Evolutionary conservation across 2,329 filamentous ascomycete species (phyloP).

Genomic region (Pestalotiopsis sp.): DNA sequence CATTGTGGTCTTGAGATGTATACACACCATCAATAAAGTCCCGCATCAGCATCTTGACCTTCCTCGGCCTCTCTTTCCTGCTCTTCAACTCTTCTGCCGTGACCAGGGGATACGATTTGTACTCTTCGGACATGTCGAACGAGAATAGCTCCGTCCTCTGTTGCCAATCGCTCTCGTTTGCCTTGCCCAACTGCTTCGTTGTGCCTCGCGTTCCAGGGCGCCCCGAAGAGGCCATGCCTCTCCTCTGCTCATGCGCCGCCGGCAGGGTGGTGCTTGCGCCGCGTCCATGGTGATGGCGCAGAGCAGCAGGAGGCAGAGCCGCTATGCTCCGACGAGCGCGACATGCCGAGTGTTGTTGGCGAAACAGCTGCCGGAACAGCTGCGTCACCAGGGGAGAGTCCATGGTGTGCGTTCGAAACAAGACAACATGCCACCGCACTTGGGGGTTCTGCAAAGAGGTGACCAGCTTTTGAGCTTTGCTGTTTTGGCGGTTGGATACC

Average conservation of each 20-base stretch:
- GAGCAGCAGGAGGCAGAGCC: conserved; percentile 35
- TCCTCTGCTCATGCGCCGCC: conserved; percentile 33
- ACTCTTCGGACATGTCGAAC: conserved; percentile 78
- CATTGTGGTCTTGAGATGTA: conserved; percentile 16
- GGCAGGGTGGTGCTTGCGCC: conserved; percentile 26
- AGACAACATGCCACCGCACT: conserved; percentile 4
- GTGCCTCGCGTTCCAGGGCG: conserved; percentile 28
- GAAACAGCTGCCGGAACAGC: conserved; percentile 85
- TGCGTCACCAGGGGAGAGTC: conserved; percentile 78
- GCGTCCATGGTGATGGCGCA: conserved; percentile 43
- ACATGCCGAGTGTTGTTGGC: conserved; percentile 72
- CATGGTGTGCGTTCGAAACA: conserved; percentile 52
- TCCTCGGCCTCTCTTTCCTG: conserved; percentile 74
- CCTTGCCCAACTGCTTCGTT: conserved; percentile 19
- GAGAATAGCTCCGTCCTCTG: conserved; percentile 78
- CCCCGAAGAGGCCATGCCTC: conserved; percentile 26
- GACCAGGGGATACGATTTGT: conserved; percentile 79
- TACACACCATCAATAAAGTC: conserved; percentile 91
- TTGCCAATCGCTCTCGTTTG: conserved; percentile 78
- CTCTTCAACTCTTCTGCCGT: conserved; percentile 77
- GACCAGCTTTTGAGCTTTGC: too few relatives aligned
- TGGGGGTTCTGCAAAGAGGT: too few relatives aligned
- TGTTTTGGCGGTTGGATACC: conserved; percentile 12
- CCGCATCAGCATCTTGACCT: conserved; percentile 95
- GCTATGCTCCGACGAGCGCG: conserved; percentile 50